Base-by-base conservation (phyloP, 768 basidiomycete species). In the Lentinus tigrinus region DNA sequence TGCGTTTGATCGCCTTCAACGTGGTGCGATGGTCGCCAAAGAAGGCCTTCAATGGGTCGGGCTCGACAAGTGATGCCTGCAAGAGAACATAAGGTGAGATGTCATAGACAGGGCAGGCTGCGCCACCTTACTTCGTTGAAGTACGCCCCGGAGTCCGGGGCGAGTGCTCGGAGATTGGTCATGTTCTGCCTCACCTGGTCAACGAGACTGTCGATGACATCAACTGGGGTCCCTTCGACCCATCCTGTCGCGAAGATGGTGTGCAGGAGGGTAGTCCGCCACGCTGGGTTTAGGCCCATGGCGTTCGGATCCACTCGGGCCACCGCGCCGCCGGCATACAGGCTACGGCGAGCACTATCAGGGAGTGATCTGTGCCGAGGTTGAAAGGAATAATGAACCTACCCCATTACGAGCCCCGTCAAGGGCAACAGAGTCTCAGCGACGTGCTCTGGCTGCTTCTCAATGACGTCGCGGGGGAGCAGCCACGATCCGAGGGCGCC, bases 251-350 rank as follows among this genome's bases (percentile, higher is more conserved):
- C 60, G 27, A 68, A 67, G 8, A 64, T 47, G 3, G 71, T 62
- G 27, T 78, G 65, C 5, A 71, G 65, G 9, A 81, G 42, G 1
- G 79, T 73, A 14, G 73, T 69, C 16, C 81, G 72, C 79, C 81
- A 84, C 0, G 75, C 77, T 13, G 80, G 81, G 63, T 81, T 75
- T 19, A 81, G 59, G 16, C 77, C 81, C 10, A 70, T 70, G 1
- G 77, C 72, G 42, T 73, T 68, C 0, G 79, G 73, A 19, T 73
- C 66, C 34, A 67, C 63, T 21, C 65, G 64, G 3, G 73, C 69
- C 11, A 81, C 81, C 13, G 69, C 75, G 3, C 82, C 81, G 2
- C 81, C 81, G 6, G 69, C 74, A 6, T 82, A 64, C 24, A 74
- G 66, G 51, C 80, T 82, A 47, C 26, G 28, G 2, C 7, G 21